Conservation (phyloP, 2,329 filamentous ascomycete species). For the Passalora sequoiae region DNA sequence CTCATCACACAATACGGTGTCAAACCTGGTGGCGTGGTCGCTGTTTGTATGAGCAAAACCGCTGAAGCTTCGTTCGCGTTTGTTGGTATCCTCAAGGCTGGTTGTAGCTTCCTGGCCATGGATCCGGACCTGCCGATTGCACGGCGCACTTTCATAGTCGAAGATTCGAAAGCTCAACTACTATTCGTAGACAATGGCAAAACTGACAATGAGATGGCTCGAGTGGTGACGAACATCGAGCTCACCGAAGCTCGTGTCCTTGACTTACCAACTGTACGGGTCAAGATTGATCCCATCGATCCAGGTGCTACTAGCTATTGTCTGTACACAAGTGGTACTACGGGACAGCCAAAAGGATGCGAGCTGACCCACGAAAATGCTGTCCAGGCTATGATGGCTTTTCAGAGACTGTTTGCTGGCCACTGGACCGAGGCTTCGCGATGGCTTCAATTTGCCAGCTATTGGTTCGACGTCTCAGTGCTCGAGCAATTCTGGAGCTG, state of each 20-base stretch:
- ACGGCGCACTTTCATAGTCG: conserved; percentile 70
- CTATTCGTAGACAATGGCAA: conserved; percentile 38
- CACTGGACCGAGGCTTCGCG: conserved; percentile 70
- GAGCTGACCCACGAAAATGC: conserved; percentile 84
- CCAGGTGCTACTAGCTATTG: conserved; percentile 68
- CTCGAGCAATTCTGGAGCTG: conserved; percentile 95
- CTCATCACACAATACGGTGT: conserved; percentile 52
- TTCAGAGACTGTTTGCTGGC: conserved; percentile 68
- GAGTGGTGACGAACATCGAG: conserved; percentile 10
- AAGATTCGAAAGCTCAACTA: conserved; percentile 61
- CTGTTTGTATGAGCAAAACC: conserved; percentile 77
- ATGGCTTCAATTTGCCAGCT: conserved; percentile 89
- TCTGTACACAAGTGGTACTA: conserved; percentile 82
- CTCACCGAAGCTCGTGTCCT: conserved; percentile 15
- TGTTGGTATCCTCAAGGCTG: conserved; percentile 74
- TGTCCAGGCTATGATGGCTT: conserved; percentile 83
- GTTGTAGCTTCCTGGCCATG: conserved; percentile 74
- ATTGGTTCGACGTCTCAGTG: conserved; percentile 91
- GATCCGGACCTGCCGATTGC: conserved; percentile 67
- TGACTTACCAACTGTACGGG: conserved; percentile 29
- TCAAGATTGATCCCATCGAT: conserved; percentile 33
- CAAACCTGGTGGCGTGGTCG: conserved; percentile 58
- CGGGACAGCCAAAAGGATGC: conserved; percentile 80
- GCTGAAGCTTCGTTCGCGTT: conserved; percentile 79
- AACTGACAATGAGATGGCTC: conserved; percentile 12